phyloP scores from a whole-genome alignment of 1,284 basidiomycete species.

The Ganoderma lucidum region DNA sequence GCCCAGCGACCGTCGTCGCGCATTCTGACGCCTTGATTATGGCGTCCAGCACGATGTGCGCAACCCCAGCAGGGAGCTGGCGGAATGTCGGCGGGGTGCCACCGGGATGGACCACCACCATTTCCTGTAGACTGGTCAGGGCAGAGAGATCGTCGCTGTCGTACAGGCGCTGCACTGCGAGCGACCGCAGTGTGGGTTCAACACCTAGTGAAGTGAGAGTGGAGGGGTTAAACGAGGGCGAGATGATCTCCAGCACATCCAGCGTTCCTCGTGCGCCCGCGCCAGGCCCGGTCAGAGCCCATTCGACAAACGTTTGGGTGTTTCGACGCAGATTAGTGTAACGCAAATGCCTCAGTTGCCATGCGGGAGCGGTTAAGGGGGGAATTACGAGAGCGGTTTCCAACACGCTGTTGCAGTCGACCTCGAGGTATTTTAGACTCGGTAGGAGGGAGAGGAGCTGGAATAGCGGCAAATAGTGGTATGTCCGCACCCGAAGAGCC shows the following conservation, averaged over 20 bases:
- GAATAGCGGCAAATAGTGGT: conserved; percentile 27
- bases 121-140: conserved; percentile 11
- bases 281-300: conserved; percentile 24
- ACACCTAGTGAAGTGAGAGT: conserved; percentile 8
- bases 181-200: conserved; percentile 13
- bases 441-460: conserved; percentile 25
- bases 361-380: conserved; percentile 9
- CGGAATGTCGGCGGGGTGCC: not conserved
- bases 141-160: conserved; percentile 12
- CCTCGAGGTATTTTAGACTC: conserved; percentile 25
- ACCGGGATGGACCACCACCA: not conserved
- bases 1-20: not conserved
- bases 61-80: conserved; percentile 14
- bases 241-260: conserved; percentile 14
- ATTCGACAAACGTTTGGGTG: conserved; percentile 22
- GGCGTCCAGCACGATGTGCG: conserved; percentile 15
- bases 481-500: conserved; percentile 24
- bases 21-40: not conserved
- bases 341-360: conserved; percentile 25
- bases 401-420: conserved; percentile 21
- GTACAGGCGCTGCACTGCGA: conserved; percentile 2
- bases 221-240: conserved; percentile 1
- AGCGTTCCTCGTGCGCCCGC: not conserved
- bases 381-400: conserved; percentile 7
- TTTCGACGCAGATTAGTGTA: conserved; percentile 19